Conservation (phyloP, 2,329 filamentous ascomycete species). For the Colletotrichum spinosum region DNA sequence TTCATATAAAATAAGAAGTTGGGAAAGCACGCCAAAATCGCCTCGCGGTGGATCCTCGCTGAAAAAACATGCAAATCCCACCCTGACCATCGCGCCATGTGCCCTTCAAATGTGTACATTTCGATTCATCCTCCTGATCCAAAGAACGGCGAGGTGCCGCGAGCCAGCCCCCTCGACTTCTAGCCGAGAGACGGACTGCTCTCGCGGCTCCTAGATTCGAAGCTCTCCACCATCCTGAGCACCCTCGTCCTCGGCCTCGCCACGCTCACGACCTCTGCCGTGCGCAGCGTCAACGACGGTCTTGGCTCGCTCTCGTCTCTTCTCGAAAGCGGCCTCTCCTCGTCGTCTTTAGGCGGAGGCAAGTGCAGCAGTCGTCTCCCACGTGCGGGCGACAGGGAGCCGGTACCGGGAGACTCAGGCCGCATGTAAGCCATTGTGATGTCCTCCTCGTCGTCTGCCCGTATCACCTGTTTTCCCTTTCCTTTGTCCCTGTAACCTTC, state of each 20-base stretch:
- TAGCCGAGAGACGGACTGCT: conserved; percentile 49
- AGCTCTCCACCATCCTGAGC: conserved; percentile 66
- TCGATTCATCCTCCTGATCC: too few species aligned
- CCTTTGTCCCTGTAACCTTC: conserved; percentile 24
- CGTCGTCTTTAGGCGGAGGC: conserved; percentile 33
- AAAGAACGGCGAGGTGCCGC: too few species aligned
- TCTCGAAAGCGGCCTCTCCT: background rate
- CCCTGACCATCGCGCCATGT: too few species aligned
- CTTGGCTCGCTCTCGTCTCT: conserved; percentile 42
- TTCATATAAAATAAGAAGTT: too few species aligned
- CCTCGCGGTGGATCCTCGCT: too few species aligned
- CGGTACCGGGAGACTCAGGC: conserved; percentile 30
- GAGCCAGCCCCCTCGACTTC: background rate
- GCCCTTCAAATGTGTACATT: too few species aligned
- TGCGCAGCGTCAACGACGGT: conserved; percentile 51
- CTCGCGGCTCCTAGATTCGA: conserved; percentile 60
- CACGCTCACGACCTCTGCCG: conserved; percentile 60
- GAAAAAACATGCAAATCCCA: too few species aligned
- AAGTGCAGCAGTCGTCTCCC: conserved; percentile 36
- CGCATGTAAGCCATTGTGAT: conserved; percentile 13
- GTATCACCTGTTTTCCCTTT: conserved; percentile 26
- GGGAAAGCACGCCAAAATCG: too few species aligned
- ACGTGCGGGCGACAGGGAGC: conserved; percentile 25
- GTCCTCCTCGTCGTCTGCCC: background rate
- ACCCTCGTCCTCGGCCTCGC: conserved; percentile 59